Evolutionary conservation across 2,329 filamentous ascomycete genomes (phyloP), one percentile per base, ranked within the genome.

Genomic region (Pseudonectria foliicola): DNA sequence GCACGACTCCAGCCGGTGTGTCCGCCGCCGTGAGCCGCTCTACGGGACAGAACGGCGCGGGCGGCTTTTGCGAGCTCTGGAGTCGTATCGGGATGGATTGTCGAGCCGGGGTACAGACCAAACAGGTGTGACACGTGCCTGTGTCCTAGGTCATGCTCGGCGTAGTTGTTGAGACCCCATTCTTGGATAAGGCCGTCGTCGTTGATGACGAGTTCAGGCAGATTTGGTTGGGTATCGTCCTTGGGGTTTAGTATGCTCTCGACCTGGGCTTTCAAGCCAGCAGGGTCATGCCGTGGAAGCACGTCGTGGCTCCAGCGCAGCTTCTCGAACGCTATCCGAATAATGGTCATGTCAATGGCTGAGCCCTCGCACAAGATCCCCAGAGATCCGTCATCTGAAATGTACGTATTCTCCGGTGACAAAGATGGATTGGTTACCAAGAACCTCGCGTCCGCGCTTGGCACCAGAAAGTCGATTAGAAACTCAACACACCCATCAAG

Each of bases 1-100:
- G 67, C 67, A 12, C 66, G 58, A 4, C 66, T 69, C 70, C 70
- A 74, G 0, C 70, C 70, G 0, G 68, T 74, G 33, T 69, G 62
- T 0, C 67, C 70, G 4, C 66, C 63, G 3, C 59, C 59, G 11
- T 59, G 46, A 0, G 50, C 52, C 0, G 53, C 50, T 15, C 60
- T 39, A 6, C 54, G 42, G 0, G 52, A 44, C 1, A 64, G 45
- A 0, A 57, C 55, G 6, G 41, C 48, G 12, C 37, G 46, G 2
- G 59, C 55, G 6, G 60, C 59, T 1, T 43, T 39, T 2, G 45
- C 43, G 4, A 61, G 33, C 0, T 48, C 45, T 0, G 49, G 43
- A 0, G 42, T 32, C 0, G 40, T 40, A 10, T 48, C 41, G 1
- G 51, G 41, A 5, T 43, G 38, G 13, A 51, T 50, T 2, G 39